A percentile compares a stretch with the other conserved stretches of the same genome.
phyloP scores from a whole-genome alignment of 129 eudicot genomes.

The sunflower (Helianthus annuus) region HanXRQr2.0-SUNRISE NC_035433.2:105529737-105530236 shows the following conservation, averaged over 20 bases:
- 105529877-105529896: no score
- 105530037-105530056: not conserved
- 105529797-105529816: no score
- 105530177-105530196: not conserved
- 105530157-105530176: not conserved
- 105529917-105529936: no score
- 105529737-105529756: no score
- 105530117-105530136: not conserved
- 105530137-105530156: not conserved
- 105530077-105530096: not conserved
- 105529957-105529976: not conserved
- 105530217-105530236: not conserved
- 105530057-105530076: not conserved
- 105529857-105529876: no score
- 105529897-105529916: no score
- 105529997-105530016: not conserved
- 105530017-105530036: not conserved
- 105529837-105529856: no score
- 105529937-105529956: not conserved
- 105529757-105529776: no score
- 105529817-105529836: no score
- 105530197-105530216: not conserved
- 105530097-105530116: not conserved
- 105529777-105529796: no score
- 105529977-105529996: not conserved